Conservation (phyloP, 306 rosid species). For the Sechiopsis laciniata region DNA sequence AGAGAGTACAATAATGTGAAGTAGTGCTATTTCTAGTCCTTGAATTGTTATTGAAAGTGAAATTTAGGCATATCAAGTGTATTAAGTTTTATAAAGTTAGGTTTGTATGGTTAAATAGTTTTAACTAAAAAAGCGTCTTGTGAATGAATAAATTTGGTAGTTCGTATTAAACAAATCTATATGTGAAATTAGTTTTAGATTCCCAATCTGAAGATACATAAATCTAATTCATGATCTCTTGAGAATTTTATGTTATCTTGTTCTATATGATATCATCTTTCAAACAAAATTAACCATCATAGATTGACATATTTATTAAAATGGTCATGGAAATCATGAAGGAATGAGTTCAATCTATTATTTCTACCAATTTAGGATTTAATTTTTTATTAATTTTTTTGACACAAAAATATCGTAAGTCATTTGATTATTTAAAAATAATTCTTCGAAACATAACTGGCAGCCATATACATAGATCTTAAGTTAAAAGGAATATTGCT, state of each 20-base stretch:
- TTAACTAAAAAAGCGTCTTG: neutral
- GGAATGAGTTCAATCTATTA: too few relatives aligned
- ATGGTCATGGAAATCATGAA: too few relatives aligned
- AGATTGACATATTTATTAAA: neutral
- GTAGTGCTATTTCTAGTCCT: neutral
- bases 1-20: neutral
- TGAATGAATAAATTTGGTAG: neutral
- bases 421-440: too few relatives aligned
- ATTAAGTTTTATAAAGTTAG: neutral
- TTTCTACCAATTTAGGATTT: too few relatives aligned
- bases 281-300: neutral
- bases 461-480: too few relatives aligned
- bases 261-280: neutral
- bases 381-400: too few relatives aligned
- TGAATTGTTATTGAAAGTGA: neutral
- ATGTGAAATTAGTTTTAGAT: neutral
- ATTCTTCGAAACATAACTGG: too few relatives aligned
- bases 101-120: neutral
- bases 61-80: neutral
- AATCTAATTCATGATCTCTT: neutral
- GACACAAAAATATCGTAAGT: too few relatives aligned
- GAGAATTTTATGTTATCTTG: neutral
- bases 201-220: neutral
- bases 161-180: neutral
- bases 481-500: too few relatives aligned